These are phyloP conservation scores for Iris macrosiphon DNA, from an alignment of 106 monocot genomes.

Conservation along the genomic window DNA sequence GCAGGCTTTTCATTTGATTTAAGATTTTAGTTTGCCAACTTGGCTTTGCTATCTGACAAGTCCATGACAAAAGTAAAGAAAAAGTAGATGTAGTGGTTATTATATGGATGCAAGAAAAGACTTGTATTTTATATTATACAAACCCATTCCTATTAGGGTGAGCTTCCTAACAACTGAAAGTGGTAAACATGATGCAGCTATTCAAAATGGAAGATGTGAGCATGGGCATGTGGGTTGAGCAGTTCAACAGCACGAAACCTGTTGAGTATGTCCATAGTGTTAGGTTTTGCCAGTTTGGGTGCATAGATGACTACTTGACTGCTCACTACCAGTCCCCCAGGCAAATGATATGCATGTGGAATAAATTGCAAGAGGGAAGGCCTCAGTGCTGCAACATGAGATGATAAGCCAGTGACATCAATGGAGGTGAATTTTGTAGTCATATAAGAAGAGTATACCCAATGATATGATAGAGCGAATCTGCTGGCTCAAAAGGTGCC, in stretches of 20 bases:
- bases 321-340: conserved; percentile 94
- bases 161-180: neutral
- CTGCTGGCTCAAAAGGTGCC: neutral
- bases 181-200: conserved; percentile 42
- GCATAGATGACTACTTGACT: conserved; percentile 85
- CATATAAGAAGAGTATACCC: neutral
- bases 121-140: neutral
- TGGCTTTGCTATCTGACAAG: neutral
- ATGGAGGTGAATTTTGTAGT: neutral
- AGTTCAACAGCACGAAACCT: conserved; percentile 57
- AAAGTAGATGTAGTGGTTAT: neutral
- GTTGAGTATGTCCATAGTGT: conserved; percentile 73
- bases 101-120: neutral
- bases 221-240: conserved; percentile 99
- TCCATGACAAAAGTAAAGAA: neutral
- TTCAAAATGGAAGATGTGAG: conserved; percentile 99
- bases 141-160: neutral
- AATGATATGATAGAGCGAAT: neutral
- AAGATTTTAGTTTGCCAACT: neutral
- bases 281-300: conserved; percentile 92
- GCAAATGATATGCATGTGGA: conserved; percentile 98
- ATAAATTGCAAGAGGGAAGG: conserved; percentile 54
- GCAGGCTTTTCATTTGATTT: neutral
- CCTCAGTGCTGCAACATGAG: conserved; percentile 89
- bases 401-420: conserved; percentile 20